Evolutionary conservation across 2,329 filamentous ascomycete genomes (phyloP).

Genomic region (Colletotrichum sojae): DNA sequence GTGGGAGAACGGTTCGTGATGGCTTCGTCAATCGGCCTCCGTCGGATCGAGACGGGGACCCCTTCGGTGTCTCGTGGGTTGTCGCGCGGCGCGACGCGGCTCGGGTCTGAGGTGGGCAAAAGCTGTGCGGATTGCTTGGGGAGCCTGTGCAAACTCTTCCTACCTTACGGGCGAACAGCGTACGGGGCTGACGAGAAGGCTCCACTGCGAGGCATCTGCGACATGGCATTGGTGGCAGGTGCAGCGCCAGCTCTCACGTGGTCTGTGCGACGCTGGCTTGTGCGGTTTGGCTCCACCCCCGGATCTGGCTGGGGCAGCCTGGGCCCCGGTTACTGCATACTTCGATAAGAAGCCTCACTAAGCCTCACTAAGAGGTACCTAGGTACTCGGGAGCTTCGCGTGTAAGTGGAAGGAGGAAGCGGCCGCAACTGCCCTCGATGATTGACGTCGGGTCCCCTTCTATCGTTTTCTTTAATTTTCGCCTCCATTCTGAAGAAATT

Average conservation of each 20-base stretch:
- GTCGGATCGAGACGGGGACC: slow-evolving; percentile 36
- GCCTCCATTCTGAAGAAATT: background rate
- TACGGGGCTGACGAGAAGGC: slow-evolving; percentile 30
- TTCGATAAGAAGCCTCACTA: too few relatives aligned
- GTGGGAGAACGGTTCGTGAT: slow-evolving; percentile 11
- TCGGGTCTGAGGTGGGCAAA: slow-evolving; percentile 12
- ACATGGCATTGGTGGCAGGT: slow-evolving; percentile 32
- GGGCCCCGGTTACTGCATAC: slow-evolving; percentile 20
- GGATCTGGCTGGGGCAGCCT: slow-evolving; percentile 18
- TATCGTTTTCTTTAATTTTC: background rate
- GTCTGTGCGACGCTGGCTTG: slow-evolving; percentile 19
- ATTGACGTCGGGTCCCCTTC: background rate
- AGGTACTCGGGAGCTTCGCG: background rate
- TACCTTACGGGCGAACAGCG: slow-evolving; percentile 3
- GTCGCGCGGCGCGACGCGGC: slow-evolving; percentile 42
- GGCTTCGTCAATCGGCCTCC: slow-evolving; percentile 19
- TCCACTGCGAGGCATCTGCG: slow-evolving; percentile 27
- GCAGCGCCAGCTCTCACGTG: background rate
- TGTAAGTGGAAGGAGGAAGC: slow-evolving; percentile 25
- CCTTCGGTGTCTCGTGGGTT: slow-evolving; percentile 31
- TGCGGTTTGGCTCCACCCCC: slow-evolving; percentile 21
- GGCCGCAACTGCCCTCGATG: background rate
- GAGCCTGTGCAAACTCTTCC: slow-evolving; percentile 43
- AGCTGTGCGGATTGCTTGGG: slow-evolving; percentile 42
- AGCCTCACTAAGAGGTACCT: too few relatives aligned